A percentile compares a stretch with the other conserved stretches of the same genome.
Conservation (phyloP, 805 yeast genomes). For the Scheffersomyces coipomensis region DNA sequence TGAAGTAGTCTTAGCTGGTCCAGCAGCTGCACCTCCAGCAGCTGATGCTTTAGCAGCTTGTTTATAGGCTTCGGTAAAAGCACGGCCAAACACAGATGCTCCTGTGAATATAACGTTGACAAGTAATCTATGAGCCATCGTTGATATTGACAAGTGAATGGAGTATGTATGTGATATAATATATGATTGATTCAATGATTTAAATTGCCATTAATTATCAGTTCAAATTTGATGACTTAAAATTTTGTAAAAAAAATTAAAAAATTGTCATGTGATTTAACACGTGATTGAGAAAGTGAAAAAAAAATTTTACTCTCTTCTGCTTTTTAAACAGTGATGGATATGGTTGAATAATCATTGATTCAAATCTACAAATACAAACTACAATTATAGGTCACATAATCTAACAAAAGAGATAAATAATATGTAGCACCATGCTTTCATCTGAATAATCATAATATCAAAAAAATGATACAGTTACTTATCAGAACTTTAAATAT, state of each 20-base stretch:
- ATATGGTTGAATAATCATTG: no score
- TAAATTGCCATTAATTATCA: neutral
- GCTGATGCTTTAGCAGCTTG: conserved; percentile 96
- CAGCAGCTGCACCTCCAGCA: conserved; percentile 50
- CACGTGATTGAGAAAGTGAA: no score
- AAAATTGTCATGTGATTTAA: no score
- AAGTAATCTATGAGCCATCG: conserved; percentile 85
- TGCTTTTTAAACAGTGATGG: no score
- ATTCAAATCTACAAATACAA: no score
- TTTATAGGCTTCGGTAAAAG: conserved; percentile 94
- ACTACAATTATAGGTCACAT: neutral
- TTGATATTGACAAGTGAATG: no score
- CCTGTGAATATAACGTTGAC: conserved; percentile 92
- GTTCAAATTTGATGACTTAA: neutral
- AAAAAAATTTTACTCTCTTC: no score
- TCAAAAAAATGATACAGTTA: conserved; percentile 6
- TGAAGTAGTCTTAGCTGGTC: conserved; percentile 48
- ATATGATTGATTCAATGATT: no score
- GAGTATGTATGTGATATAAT: neutral
- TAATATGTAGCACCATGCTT: conserved; percentile 52
- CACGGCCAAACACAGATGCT: conserved; percentile 92
- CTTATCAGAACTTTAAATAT: conserved; percentile 30
- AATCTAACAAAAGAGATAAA: no score
- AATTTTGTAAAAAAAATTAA: no score
- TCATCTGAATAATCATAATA: conserved; percentile 38